phyloP scores from a whole-genome alignment of 345 rosid genomes.

The Citrus mangshanensis region DNA sequence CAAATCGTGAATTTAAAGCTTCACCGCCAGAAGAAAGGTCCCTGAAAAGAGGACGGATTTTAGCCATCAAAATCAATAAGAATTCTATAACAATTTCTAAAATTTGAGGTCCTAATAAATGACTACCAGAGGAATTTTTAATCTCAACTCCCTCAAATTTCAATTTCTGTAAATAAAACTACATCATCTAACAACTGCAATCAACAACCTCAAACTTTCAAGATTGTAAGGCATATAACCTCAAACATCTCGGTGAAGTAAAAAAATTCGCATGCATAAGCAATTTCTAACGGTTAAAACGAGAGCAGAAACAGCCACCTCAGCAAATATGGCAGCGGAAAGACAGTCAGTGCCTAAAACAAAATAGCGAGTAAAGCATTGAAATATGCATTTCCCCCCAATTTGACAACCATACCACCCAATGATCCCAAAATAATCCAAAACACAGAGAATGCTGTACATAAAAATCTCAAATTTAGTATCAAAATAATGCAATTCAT shows the following conservation, averaged over 20 bases:
- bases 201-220: neutral
- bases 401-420: neutral
- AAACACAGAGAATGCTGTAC: neutral
- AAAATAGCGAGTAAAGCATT: neutral
- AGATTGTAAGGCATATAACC: neutral
- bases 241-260: neutral
- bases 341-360: too few species aligned
- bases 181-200: neutral
- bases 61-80: slow-evolving; percentile 13
- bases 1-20: slow-evolving; percentile 6
- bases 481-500: neutral
- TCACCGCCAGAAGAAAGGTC: slow-evolving; percentile 9
- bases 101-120: neutral
- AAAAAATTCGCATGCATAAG: neutral
- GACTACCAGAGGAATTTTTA: neutral
- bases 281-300: neutral
- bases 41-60: slow-evolving; percentile 22
- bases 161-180: neutral
- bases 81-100: neutral
- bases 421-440: neutral
- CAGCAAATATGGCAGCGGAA: neutral
- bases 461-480: neutral
- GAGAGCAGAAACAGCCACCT: neutral
- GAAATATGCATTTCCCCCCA: neutral
- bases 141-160: neutral